Evolutionary conservation across 2,329 filamentous ascomycete species (phyloP), one percentile per base, ranked within the genome.

Genomic region (Microsporum audouinii): DNA sequence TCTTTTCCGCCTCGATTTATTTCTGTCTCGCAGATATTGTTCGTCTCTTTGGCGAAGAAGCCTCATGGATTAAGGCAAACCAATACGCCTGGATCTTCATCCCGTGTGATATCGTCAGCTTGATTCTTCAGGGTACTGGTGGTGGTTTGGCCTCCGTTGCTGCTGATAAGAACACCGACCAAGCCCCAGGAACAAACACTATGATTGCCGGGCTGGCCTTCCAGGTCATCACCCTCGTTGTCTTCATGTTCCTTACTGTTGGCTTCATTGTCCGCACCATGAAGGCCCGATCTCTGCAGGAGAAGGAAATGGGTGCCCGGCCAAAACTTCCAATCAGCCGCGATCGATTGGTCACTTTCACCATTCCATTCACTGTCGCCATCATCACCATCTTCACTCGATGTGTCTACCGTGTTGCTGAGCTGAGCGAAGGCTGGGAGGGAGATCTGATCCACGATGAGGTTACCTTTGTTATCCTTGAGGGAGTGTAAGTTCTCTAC

Each of bases 1-100:
- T 82, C 70, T 78, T 81, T 67, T 78, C 82, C 33, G 85, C 85
- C 0, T 83, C 83, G 62, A 84, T 88, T 68, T 88, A 88, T 70
- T 79, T 88, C 60, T 85, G 82, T 34, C 77, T 87, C 34, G 74
- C 74, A n/a, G 68, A 72, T 60, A 70, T 75, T 61, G 73, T 77
- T 61, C 66, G 69, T 41, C 73, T 70, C 58, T 75, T 76, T 65
- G 76, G 70, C 38, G 60, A 68, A 10, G 63, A 72, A 49, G 72
- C 75, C 63, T 78, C 76, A 5, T 75, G 74, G 64, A 71, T 80
- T 62, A 66, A 63, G 14, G 68, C 71, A 2, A 63, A 64, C n/a
- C 64, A 64, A 10, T 72, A 73, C 66, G 71, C 71, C 63, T 71
- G 69, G 67, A 67, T 73, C 64, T 76, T 76, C 67, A 71, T 78